Evolutionary conservation across 805 yeast genomes (phyloP).

Genomic region (Tanozyma kutaoensis): DNA sequence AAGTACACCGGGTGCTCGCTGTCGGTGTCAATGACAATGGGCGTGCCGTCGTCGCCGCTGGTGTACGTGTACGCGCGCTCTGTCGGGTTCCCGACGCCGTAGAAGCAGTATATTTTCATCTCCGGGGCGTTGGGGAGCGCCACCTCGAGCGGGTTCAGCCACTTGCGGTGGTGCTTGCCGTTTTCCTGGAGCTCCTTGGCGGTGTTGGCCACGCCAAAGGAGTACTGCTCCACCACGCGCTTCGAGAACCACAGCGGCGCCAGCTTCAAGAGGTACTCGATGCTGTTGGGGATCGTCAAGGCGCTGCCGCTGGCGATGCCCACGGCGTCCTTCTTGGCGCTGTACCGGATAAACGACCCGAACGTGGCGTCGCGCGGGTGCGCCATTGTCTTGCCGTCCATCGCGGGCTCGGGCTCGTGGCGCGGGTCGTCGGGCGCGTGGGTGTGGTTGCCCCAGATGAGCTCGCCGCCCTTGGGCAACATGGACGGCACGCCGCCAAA

Average conservation of each 20-base stretch:
- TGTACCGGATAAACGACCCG: slow-evolving; percentile 66
- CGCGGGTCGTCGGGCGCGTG: slow-evolving; percentile 62
- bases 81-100: slow-evolving; percentile 95
- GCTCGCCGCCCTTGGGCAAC: slow-evolving; percentile 92
- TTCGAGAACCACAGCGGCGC: slow-evolving; percentile 69
- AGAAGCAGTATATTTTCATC: slow-evolving; percentile 76
- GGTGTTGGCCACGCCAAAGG: slow-evolving; percentile 61
- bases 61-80: slow-evolving; percentile 85
- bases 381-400: slow-evolving; percentile 7
- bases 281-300: slow-evolving; percentile 52
- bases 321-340: slow-evolving; percentile 23
- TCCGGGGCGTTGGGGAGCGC: slow-evolving; percentile 90
- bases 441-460: slow-evolving; percentile 70
- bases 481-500: slow-evolving; percentile 94
- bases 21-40: slow-evolving; percentile 60
- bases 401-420: slow-evolving; percentile 10
- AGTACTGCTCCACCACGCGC: slow-evolving; percentile 57
- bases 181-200: slow-evolving; percentile 47
- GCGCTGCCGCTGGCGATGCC: slow-evolving; percentile 17
- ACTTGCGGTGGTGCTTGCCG: slow-evolving; percentile 60
- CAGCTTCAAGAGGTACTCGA: slow-evolving; percentile 48
- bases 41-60: slow-evolving; percentile 43
- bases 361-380: slow-evolving; percentile 28
- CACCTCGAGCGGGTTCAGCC: slow-evolving; percentile 94
- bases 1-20: slow-evolving; percentile 53